phyloP scores from a whole-genome alignment of 208 protist species.

The Crithidia acanthocephali region DNA sequence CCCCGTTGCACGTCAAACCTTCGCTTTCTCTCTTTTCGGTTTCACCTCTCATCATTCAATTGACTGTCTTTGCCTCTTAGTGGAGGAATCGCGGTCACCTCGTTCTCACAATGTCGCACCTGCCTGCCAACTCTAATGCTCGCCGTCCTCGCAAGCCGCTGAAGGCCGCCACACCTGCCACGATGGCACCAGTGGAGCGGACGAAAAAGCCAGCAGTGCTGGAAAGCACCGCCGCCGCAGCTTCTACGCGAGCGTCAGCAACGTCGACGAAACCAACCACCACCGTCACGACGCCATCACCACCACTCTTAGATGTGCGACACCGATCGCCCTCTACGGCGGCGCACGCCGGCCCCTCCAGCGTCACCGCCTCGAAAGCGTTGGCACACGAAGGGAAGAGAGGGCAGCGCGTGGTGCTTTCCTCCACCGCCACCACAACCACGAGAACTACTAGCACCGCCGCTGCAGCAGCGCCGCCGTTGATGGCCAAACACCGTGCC shows the following conservation, averaged over 20 bases:
- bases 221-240: neutral
- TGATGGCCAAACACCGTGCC: neutral
- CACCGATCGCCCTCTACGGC: neutral
- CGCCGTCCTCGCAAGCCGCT: neutral
- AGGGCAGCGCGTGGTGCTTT: neutral
- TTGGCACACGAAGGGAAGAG: neutral
- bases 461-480: neutral
- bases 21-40: neutral
- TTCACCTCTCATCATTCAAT: no score
- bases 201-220: neutral
- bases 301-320: neutral
- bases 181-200: neutral
- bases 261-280: neutral
- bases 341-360: neutral
- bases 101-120: neutral
- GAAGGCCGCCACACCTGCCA: neutral
- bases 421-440: neutral
- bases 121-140: constrained; percentile 1
- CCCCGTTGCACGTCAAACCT: no score
- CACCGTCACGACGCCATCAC: no score
- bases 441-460: neutral
- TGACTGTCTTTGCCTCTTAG: no score
- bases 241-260: no score
- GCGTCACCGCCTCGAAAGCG: neutral
- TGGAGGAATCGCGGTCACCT: neutral